These are phyloP conservation scores for Aspergillus calidoustus DNA, from an alignment of 2,329 filamentous ascomycete species.

Conservation along the genomic window DNA sequence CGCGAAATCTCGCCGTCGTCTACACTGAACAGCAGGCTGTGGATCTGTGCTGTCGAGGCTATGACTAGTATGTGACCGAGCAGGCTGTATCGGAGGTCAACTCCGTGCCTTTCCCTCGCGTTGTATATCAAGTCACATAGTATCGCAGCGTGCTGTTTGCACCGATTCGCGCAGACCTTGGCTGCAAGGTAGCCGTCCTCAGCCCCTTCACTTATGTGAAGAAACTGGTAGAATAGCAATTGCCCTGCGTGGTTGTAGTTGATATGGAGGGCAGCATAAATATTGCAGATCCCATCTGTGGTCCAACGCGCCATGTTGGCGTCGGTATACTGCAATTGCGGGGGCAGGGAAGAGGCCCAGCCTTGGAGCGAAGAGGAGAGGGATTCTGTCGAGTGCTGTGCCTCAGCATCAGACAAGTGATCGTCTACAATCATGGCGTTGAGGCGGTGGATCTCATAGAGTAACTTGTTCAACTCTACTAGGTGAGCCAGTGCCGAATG, in stretches of 20 bases:
- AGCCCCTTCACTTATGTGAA: background rate
- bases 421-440: background rate
- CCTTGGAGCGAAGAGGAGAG: too few species aligned
- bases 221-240: background rate
- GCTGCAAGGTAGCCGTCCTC: too few species aligned
- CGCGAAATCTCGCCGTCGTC: background rate
- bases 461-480: background rate
- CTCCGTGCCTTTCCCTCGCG: too few species aligned
- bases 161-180: too few species aligned
- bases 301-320: too few species aligned
- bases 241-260: background rate
- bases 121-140: too few species aligned
- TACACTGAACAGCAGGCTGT: background rate
- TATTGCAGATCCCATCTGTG: too few species aligned
- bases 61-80: background rate
- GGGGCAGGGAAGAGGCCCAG: too few species aligned
- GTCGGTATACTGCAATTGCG: too few species aligned
- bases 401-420: too few species aligned
- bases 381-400: too few species aligned
- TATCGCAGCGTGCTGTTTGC: too few species aligned
- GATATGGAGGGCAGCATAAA: background rate
- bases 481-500: background rate
- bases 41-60: background rate
- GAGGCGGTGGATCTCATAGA: background rate
- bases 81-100: background rate